Percentiles rank a stretch among this genome's conserved stretches.
phyloP scores from a whole-genome alignment of 495 filamentous ascomycete species.

The Penicillium nucicola region DNA sequence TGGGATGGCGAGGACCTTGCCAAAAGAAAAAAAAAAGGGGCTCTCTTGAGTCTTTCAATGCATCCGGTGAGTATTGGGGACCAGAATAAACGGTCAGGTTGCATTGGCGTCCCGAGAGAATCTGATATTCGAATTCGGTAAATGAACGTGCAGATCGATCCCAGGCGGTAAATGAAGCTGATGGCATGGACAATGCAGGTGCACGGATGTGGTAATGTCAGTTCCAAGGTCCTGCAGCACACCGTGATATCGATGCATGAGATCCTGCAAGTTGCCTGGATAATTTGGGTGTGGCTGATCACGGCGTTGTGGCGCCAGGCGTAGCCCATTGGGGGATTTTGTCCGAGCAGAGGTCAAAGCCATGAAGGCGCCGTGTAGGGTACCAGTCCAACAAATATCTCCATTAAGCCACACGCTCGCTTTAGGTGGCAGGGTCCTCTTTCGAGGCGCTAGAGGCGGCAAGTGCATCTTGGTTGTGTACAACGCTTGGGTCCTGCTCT shows the following conservation, averaged over 20 bases:
- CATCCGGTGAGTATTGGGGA: no score
- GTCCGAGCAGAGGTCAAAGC: conserved; percentile 21
- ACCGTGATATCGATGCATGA: conserved; percentile 21
- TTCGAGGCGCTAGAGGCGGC: conserved; percentile 17
- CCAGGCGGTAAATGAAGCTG: not conserved
- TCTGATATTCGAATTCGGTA: conserved; percentile 1
- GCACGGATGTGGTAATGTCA: conserved; percentile 7
- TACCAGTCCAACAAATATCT: conserved; percentile 6
- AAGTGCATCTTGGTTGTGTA: conserved; percentile 12
- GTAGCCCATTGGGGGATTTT: conserved; percentile 17
- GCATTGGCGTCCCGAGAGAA: not conserved
- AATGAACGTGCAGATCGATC: not conserved
- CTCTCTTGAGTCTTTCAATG: no score
- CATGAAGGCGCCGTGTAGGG: not conserved
- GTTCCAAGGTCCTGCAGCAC: not conserved
- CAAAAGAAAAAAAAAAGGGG: no score
- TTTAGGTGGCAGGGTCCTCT: conserved; percentile 15
- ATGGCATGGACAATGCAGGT: conserved; percentile 3
- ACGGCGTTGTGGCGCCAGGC: conserved; percentile 1
- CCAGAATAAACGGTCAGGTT: no score
- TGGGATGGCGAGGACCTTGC: not conserved
- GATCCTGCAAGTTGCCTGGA: conserved; percentile 11
- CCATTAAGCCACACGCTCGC: conserved; percentile 1
- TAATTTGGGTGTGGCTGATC: conserved; percentile 12
- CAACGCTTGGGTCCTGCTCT: conserved; percentile 7